A percentile compares a stretch with the other conserved stretches of the same genome.
These are phyloP conservation scores for Auriscalpium orientale DNA, from an alignment of 768 basidiomycete species.

Conservation along the genomic window DNA sequence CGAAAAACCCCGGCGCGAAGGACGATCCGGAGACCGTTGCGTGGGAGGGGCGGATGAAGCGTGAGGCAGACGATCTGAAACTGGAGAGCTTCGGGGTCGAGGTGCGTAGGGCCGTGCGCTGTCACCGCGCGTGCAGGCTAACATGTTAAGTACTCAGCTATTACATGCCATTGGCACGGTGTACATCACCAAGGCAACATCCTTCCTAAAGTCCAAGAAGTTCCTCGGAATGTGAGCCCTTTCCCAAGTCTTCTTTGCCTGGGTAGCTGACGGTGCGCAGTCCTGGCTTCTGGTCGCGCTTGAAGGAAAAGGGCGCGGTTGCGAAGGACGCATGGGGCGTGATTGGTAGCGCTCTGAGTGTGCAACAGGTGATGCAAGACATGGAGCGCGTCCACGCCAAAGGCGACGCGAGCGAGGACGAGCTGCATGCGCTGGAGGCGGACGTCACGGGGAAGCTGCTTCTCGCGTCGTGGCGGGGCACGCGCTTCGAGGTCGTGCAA, in stretches of 20 bases:
- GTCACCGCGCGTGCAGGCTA: neutral
- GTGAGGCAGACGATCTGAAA: conserved; percentile 92
- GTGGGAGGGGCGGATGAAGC: conserved; percentile 69
- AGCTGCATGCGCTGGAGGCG: conserved; percentile 79
- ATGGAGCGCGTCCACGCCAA: conserved; percentile 87
- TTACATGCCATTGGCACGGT: conserved; percentile 86
- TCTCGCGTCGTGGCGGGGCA: conserved; percentile 96
- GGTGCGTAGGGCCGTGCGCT: conserved; percentile 34
- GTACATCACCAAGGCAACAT: conserved; percentile 89
- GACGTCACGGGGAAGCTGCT: conserved; percentile 94
- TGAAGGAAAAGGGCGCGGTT: conserved; percentile 90
- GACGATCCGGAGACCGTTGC: conserved; percentile 77
- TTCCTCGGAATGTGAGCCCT: conserved; percentile 78
- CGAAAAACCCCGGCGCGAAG: conserved; percentile 70
- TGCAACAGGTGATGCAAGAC: conserved; percentile 77
- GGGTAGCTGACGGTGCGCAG: conserved; percentile 25
- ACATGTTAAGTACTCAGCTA: conserved; percentile 36
- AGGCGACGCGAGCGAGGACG: conserved; percentile 83
- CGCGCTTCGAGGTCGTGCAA: conserved; percentile 88
- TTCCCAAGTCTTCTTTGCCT: neutral
- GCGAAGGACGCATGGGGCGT: conserved; percentile 98
- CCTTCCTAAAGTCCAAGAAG: conserved; percentile 84
- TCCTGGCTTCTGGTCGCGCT: conserved; percentile 84
- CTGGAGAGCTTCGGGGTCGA: conserved; percentile 97
- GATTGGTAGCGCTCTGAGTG: conserved; percentile 84